Base-by-base conservation (phyloP, 192 early-diverging fungal species). In the Umbelopsis sp. region DNA sequence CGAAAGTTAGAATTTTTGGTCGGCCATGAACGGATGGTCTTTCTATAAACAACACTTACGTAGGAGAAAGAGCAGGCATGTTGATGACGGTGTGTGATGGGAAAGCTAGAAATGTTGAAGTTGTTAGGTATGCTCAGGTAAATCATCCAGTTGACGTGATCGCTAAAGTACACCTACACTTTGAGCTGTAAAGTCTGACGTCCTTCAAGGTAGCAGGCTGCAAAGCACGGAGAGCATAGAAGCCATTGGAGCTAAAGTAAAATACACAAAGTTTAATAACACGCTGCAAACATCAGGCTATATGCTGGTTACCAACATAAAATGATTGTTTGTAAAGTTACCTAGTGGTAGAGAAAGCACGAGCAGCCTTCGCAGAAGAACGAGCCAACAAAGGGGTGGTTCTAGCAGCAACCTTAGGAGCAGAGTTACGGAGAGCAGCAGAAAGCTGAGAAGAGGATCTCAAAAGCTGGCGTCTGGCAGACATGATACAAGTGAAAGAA, bases 1-100 rank as follows among this genome's bases (percentile, higher is more conserved):
- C 15, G 48, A 49, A 64, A 35, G 16, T 33, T 27, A 61, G 9
- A 44, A 18, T 13, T 8, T 1, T 1, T 7, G 11, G 48, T 20
- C 15, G 18, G 18, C 30, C 2, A 12, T 61, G 49, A 16, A 61
- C 4, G 47, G 8, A 48, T 2, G 21, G 37, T 0, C 35, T 46
- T 65, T 45, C 9, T 4, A 33, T 49, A 22, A 1, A 35, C 2
- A 33, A 21, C 25, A 69, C 76, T 78, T 72, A 78, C 76, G 97
- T 99, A 10, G 97, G 97, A n/a, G 95, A 97, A 52, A 99, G 87
- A 30, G 97, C 97, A 50, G 97, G 97, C 96, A 99, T 97, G 69
- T 85, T 87, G 81, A 99, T 91, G 78, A 90, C 70, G 55, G 85
- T 88, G 82, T 98, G 95, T 50, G 88, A 75, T 22, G 94, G 94